Evolutionary conservation across 2,329 filamentous ascomycete genomes (phyloP).

Genomic region (Didymella exigua): DNA sequence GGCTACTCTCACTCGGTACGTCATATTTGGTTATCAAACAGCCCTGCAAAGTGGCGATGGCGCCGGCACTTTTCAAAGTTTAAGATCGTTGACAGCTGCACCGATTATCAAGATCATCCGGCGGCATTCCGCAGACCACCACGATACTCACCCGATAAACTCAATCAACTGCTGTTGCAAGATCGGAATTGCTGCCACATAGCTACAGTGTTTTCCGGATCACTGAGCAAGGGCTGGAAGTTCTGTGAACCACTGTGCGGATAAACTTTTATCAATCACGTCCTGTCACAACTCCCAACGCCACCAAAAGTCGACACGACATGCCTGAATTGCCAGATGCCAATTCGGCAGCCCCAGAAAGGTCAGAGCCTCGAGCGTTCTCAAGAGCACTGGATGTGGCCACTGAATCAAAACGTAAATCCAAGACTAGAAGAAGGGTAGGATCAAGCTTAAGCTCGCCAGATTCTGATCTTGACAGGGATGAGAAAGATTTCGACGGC

Average conservation of each 20-base stretch:
- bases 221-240: not conserved
- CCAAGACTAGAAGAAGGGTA: conserved; percentile 15
- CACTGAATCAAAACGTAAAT: conserved; percentile 19
- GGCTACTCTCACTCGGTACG: not conserved
- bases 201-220: too few relatives aligned
- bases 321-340: not conserved
- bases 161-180: too few relatives aligned
- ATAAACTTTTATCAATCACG: not conserved
- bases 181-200: not conserved
- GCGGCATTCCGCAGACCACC: not conserved
- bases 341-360: not conserved
- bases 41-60: conserved; percentile 3
- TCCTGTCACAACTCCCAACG: not conserved
- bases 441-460: conserved; percentile 16
- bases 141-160: too few relatives aligned
- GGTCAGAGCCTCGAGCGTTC: not conserved
- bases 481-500: conserved; percentile 29
- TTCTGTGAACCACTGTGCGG: not conserved
- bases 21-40: conserved; percentile 1
- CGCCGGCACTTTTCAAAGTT: conserved; percentile 1
- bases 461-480: conserved; percentile 15
- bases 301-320: not conserved
- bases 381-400: not conserved
- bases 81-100: conserved; percentile 6
- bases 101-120: not conserved